Evolutionary conservation across 805 yeast genomes (phyloP), one percentile per base, ranked within the genome.

Genomic region (Suhomyces xylopsoci): DNA sequence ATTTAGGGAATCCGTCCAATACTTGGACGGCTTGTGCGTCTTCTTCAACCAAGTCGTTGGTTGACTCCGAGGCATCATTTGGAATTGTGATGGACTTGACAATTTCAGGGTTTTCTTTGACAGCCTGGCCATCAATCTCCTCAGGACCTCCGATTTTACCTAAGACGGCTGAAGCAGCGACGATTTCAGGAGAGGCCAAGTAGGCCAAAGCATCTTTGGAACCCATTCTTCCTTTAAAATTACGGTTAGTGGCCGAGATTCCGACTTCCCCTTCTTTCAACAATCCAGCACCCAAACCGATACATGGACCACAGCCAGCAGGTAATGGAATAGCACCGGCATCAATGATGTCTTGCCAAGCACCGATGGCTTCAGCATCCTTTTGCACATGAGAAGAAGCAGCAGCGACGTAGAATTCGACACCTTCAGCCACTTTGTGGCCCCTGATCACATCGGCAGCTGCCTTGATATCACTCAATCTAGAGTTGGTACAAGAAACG

Each of bases 291-390:
- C 99, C 99, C 51, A 94, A 78, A 36, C 99, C 99, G 66, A 94
- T 94, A 77, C 99, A 94, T 22, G 99, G 99, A 45, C 99, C 99
- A 76, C 99, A 94, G 20, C 99, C 99, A 14, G 99, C 96, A 19
- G 98, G 98, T 61, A 94, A 81, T 34, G 97, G 90, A 62, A 76
- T 88, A 54, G 97, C 96, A 50, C 99, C 99, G 8, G 98, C 97
- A 51, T 86, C 93, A 47, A 94, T 64, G 53, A 94, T 79, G 19
- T 83, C 83, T 62, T 91, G 80, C 99, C 99, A 96, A 14, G 96
- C 96, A 51, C 99, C 99, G 44, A 73, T 76, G 34, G 83, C 81
- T 73, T 88, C 96, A 45, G 99, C 99, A 61, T 92, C 97, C 61
- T 81, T 81, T 75, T 93, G 97, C 38, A 94, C 97, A 62, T 85